Percentiles rank a stretch among this genome's conserved stretches.
phyloP scores from a whole-genome alignment of 805 yeast species.

The Metschnikowia kunwiensis region DNA sequence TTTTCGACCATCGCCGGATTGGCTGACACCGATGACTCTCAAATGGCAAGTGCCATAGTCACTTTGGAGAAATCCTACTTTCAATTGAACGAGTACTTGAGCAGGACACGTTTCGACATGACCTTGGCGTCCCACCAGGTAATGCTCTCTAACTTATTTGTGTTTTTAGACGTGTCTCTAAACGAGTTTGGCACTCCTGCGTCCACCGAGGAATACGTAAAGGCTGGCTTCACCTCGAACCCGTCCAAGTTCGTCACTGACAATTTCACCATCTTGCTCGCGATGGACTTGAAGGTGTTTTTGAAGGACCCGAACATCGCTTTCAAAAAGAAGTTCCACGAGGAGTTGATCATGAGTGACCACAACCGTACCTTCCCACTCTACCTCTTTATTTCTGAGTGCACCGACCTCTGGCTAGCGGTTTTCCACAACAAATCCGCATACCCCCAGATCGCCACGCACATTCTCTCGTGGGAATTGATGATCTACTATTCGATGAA shows the following conservation, averaged over 20 bases:
- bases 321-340: constrained; percentile 60
- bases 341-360: constrained; percentile 61
- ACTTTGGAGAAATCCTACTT: constrained; percentile 33
- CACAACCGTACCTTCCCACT: constrained; percentile 51
- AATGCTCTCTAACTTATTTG: constrained; percentile 39
- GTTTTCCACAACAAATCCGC: constrained; percentile 27
- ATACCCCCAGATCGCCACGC: constrained; percentile 39
- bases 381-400: constrained; percentile 33
- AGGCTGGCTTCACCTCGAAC: constrained; percentile 46
- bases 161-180: constrained; percentile 37
- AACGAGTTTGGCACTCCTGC: constrained; percentile 44
- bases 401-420: constrained; percentile 36
- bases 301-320: constrained; percentile 55
- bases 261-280: constrained; percentile 47
- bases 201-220: constrained; percentile 41
- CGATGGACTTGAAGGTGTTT: constrained; percentile 54
- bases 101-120: constrained; percentile 34
- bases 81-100: constrained; percentile 36
- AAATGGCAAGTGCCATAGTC: constrained; percentile 29
- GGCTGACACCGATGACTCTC: constrained; percentile 37
- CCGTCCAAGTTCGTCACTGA: constrained; percentile 42
- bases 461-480: constrained; percentile 49
- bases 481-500: constrained; percentile 56
- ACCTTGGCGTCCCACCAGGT: constrained; percentile 38
- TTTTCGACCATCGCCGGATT: constrained; percentile 42